These are phyloP conservation scores for Nicotiana rustica DNA, from an alignment of 305 asterid genomes.

Conservation along the genomic window DNA sequence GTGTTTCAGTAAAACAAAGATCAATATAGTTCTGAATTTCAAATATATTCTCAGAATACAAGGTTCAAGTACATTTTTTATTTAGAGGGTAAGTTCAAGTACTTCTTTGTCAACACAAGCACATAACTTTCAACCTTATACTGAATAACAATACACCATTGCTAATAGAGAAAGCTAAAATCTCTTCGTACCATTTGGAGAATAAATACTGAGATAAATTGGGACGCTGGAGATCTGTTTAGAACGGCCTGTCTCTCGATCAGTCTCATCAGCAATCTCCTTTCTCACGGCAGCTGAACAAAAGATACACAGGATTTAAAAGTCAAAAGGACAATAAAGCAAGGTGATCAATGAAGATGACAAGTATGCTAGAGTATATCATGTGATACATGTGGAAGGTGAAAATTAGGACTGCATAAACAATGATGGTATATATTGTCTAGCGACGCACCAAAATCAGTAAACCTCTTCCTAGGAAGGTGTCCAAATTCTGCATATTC, in stretches of 20 bases:
- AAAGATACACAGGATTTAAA: conserved; percentile 34
- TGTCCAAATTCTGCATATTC: conserved; percentile 98
- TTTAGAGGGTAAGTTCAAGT: neutral
- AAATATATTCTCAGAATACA: neutral
- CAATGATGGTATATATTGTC: neutral
- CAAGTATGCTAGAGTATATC: neutral
- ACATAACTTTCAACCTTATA: neutral
- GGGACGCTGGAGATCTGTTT: conserved; percentile 89
- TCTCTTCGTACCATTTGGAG: conserved; percentile 70
- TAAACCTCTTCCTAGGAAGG: conserved; percentile 81
- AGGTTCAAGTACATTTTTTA: neutral
- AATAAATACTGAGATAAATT: conserved; percentile 90
- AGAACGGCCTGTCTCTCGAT: conserved; percentile 90
- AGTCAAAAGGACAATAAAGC: conserved; percentile 34
- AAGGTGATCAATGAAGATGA: neutral
- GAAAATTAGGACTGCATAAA: neutral
- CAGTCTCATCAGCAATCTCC: conserved; percentile 97
- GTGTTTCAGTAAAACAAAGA: neutral
- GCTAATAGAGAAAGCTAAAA: neutral
- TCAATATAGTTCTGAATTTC: neutral
- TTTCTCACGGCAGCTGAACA: conserved; percentile 83
- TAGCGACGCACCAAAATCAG: conserved; percentile 78
- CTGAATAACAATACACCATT: neutral
- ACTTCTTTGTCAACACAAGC: neutral
- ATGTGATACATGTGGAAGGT: conserved; percentile 1